Percentiles rank a stretch among this genome's conserved stretches.
Conservation (phyloP, 2,329 filamentous ascomycete genomes). For the Hymenoscyphus occultus region DNA sequence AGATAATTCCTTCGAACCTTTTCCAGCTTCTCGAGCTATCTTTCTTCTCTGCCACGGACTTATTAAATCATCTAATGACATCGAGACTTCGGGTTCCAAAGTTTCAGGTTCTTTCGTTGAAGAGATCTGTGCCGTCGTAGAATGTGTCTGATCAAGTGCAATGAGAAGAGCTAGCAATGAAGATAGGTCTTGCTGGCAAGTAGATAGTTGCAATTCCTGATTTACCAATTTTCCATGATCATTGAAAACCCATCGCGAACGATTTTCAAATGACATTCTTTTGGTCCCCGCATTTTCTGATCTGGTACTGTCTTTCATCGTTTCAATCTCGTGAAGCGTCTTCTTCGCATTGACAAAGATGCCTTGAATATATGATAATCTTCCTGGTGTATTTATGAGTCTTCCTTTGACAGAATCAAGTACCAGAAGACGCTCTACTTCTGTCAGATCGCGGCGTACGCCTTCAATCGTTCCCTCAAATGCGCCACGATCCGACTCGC, state of each 20-base stretch:
- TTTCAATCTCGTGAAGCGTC: slow-evolving; percentile 8
- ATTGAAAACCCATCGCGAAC: slow-evolving; percentile 3
- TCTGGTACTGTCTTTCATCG: too few relatives aligned
- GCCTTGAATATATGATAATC: slow-evolving; percentile 6
- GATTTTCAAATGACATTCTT: not conserved
- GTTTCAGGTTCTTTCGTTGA: not conserved
- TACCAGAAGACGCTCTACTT: slow-evolving; percentile 9
- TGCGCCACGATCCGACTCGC: slow-evolving; percentile 3
- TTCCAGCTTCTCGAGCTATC: not conserved
- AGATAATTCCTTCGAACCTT: not conserved
- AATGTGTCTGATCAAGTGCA: slow-evolving; percentile 4
- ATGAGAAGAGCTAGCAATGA: slow-evolving; percentile 7
- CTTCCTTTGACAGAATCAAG: slow-evolving; percentile 1
- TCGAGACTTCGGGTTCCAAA: not conserved
- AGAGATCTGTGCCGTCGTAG: not conserved
- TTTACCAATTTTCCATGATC: slow-evolving; percentile 7
- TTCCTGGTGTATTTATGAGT: not conserved
- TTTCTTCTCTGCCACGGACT: slow-evolving; percentile 2
- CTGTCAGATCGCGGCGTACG: slow-evolving; percentile 7
- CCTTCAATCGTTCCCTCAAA: slow-evolving; percentile 9
- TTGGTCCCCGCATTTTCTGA: not conserved
- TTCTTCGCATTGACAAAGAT: slow-evolving; percentile 6
- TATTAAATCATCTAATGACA: not conserved
- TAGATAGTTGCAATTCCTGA: slow-evolving; percentile 3
- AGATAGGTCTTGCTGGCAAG: slow-evolving; percentile 11